Evolutionary conservation across 192 early-diverging fungal species (phyloP), one percentile per base, ranked within the genome.

Genomic region (Podila horticola): DNA sequence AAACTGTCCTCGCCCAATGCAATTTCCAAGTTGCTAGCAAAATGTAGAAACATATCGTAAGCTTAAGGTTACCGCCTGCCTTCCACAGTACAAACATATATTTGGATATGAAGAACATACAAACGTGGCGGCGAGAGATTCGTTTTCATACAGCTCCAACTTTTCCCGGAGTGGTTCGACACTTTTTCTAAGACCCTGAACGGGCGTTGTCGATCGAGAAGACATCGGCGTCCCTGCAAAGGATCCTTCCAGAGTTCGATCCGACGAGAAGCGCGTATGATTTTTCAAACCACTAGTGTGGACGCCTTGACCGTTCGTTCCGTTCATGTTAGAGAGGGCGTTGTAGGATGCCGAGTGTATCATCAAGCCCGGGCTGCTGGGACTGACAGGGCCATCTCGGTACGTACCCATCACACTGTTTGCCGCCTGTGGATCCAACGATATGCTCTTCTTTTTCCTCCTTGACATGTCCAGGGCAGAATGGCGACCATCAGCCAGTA

Each of bases 1-100:
- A 83, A 96, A 97, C 67, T 97, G 94, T 12, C 96, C 96, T 48
- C 90, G 88, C 6, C 96, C 96, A 64, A 97, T 97, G 62, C 93
- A 93, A 67, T 93, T 93, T n/a, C 95, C 96, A 10, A 97, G 84
- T 88, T 85, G 51, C 85, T 85, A 66, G 68, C 41, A 45, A 12
- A 0, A 3, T 41, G 13, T 45, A 17, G 41, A 45, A 45, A 45
- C 3, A 3, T 12, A 17, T 45, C 12, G 15, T 45, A 15, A 45
- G 41, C 41, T 15, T 13, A 45, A 17, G 38, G 38, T 45, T 13
- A 17, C 1, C 15, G 15, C 41, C 15, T 45, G 13, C 41, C 41
- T 45, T 45, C 41, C 41, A 45, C 11, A 17, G 13, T 45, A 45
- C 11, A 17, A 45, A 2, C 8, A 15, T 17, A 1, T 79, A 61